Evolutionary conservation across 305 asterid species (phyloP), one percentile per base, ranked within the genome.

Genomic region (Petunia hybrid): DNA sequence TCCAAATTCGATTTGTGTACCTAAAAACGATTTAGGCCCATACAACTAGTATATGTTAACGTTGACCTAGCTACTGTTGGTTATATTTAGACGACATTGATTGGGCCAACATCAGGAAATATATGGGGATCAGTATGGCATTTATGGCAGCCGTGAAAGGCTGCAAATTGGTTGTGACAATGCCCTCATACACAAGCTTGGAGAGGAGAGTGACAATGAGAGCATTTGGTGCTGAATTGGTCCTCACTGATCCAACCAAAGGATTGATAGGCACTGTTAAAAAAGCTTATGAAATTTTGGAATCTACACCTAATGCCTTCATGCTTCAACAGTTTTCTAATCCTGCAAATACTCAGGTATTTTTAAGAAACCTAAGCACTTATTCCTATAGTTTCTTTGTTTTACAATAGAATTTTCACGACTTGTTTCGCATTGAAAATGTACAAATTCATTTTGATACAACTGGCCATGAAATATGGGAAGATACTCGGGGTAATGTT

Each of bases 381-480:
- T 22, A 22, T 22, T 22, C 31, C 31, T 22, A 22, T 22, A 22
- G 31, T 22, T 22, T 22, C 4, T 36, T 39, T 39, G 8, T 6
- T 13, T 39, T 59, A 6, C 67, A 14, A 62, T 22, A 8, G 45
- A 65, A 6, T 31, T 70, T 56, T 82, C 39, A 22, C 31, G 31
- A 66, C 5, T 4, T 42, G 43, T 3, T 48, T n/a, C 22, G 4
- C 65, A 81, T 14, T 77, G 78, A 22, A 42, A 76, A 70, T 22
- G 31, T 22, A 51, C 83, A 95, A 97, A 91, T 87, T 39, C 99
- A 95, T 87, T 95, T 91, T 81, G 99, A 94, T 92, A 95, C 98
- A 0, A 95, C 99, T 0, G 99, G 99, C 16, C 99, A 98, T 45
- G 99, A 95, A 86, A 95, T 95, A 82, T 95, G 98, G 98, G 98